These are phyloP conservation scores for Pseudopyrenochaeta lycopersici DNA, from an alignment of 2,329 filamentous ascomycete species.

Conservation along the genomic window DNA sequence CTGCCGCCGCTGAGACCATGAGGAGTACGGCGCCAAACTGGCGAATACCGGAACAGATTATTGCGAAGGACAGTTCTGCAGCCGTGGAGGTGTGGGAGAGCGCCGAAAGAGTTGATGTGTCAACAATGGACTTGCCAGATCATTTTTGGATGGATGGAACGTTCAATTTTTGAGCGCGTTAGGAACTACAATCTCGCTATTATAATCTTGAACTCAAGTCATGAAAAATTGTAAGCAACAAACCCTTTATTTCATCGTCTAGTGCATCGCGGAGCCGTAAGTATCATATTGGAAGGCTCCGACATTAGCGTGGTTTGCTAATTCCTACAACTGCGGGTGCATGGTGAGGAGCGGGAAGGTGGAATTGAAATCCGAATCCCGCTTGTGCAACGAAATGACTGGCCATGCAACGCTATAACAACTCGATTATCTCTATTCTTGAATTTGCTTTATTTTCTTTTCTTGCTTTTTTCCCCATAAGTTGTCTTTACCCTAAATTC, in stretches of 20 bases:
- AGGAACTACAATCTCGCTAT: no score
- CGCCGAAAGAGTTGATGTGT: constrained; percentile 8
- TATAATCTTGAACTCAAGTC: no score
- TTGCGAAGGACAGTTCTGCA: neutral
- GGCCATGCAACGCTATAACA: neutral
- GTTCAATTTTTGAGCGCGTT: constrained; percentile 10
- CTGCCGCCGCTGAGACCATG: constrained; percentile 19
- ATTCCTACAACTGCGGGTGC: no score
- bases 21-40: constrained; percentile 19
- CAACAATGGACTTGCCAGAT: constrained; percentile 21
- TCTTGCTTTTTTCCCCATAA: neutral
- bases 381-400: neutral
- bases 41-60: constrained; percentile 4
- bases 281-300: no score
- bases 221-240: no score
- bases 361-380: constrained; percentile 2
- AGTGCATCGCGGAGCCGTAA: no score
- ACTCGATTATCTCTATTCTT: neutral
- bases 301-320: no score
- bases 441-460: neutral
- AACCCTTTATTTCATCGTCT: no score
- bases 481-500: no score
- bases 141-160: constrained; percentile 24
- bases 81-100: neutral
- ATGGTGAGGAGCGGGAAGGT: no score